Conservation (phyloP, 148 eudicot species). For the Rhododendron williamsianum region DNA sequence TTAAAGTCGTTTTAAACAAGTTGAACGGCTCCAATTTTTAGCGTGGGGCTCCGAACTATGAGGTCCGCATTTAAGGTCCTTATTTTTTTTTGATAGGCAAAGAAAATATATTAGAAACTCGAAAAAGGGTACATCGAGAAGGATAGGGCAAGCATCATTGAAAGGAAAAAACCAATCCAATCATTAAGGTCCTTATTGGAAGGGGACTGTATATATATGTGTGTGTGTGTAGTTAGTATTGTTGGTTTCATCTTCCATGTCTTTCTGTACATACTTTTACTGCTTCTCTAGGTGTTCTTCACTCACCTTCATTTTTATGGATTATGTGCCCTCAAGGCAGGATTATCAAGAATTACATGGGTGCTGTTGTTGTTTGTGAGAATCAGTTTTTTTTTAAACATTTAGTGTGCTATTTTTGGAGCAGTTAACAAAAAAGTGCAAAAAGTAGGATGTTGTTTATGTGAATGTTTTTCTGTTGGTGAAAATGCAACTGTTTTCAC, state of each 20-base stretch:
- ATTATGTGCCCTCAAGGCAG: not conserved
- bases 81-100: too few species aligned
- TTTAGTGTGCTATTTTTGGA: not conserved
- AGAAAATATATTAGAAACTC: too few species aligned
- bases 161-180: too few species aligned
- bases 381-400: not conserved
- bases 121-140: too few species aligned
- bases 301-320: not conserved
- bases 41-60: too few species aligned
- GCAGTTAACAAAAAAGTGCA: not conserved
- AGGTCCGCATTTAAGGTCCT: too few species aligned
- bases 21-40: too few species aligned
- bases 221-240: not conserved
- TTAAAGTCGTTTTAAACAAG: too few species aligned
- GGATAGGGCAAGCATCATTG: too few species aligned
- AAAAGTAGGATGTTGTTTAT: not conserved
- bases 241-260: not conserved
- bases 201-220: too few species aligned
- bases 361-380: not conserved
- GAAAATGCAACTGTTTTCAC: slow-evolving; percentile 8
- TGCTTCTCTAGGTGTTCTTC: not conserved
- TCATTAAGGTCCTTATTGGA: too few species aligned
- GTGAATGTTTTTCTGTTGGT: not conserved
- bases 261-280: not conserved
- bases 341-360: not conserved